Evolutionary conservation across 805 yeast species (phyloP).

Genomic region (Yarrowia porcina): DNA sequence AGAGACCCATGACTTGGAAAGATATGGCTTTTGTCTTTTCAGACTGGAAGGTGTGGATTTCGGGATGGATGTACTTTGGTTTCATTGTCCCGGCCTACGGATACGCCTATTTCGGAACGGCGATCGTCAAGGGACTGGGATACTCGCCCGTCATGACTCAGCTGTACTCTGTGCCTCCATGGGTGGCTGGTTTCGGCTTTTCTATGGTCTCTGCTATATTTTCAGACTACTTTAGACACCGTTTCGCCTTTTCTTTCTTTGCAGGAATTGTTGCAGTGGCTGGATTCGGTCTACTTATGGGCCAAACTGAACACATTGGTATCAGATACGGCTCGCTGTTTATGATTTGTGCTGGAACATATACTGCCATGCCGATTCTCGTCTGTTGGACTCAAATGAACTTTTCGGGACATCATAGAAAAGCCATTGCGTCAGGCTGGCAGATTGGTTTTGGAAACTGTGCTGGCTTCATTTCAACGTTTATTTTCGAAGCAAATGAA

Average conservation of each 20-base stretch:
- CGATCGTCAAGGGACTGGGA: slow-evolving; percentile 59
- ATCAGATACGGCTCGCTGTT: slow-evolving; percentile 64
- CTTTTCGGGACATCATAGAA: slow-evolving; percentile 59
- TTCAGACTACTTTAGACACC: slow-evolving; percentile 53
- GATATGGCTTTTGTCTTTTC: slow-evolving; percentile 52
- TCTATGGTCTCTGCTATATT: slow-evolving; percentile 56
- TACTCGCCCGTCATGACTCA: slow-evolving; percentile 71
- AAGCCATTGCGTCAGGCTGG: slow-evolving; percentile 56
- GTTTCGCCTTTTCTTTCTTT: slow-evolving; percentile 35
- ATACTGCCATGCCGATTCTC: slow-evolving; percentile 62
- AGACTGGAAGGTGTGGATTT: slow-evolving; percentile 56
- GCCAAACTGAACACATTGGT: slow-evolving; percentile 40
- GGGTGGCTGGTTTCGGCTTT: slow-evolving; percentile 71
- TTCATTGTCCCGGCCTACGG: slow-evolving; percentile 73
- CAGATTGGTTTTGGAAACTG: slow-evolving; percentile 70
- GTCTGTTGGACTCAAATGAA: slow-evolving; percentile 66
- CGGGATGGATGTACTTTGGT: slow-evolving; percentile 62
- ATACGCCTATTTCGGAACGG: slow-evolving; percentile 69
- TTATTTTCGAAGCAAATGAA: slow-evolving; percentile 51
- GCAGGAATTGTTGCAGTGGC: slow-evolving; percentile 43
- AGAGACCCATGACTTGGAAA: slow-evolving; percentile 44
- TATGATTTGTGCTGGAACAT: slow-evolving; percentile 55
- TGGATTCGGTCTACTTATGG: slow-evolving; percentile 58
- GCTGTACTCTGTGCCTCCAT: slow-evolving; percentile 79
- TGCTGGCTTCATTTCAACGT: slow-evolving; percentile 67